Evolutionary conservation across 2,329 filamentous ascomycete genomes (phyloP).

Genomic region (Zasmidium citrigriseum): DNA sequence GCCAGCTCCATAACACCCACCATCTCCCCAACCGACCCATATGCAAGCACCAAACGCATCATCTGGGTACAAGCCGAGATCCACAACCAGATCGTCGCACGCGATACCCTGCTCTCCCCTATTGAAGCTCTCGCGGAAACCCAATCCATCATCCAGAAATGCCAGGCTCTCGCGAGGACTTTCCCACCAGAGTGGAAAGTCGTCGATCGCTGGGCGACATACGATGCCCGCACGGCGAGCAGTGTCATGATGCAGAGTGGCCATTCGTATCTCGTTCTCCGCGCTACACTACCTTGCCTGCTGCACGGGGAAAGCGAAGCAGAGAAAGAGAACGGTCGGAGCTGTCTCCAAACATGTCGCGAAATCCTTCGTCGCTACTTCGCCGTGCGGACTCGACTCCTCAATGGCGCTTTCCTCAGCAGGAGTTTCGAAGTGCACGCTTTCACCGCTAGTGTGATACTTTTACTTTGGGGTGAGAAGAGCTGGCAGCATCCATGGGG

Average conservation of each 20-base stretch:
- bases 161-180: background rate
- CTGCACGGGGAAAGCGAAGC: background rate
- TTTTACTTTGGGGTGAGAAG: slow-evolving; percentile 1
- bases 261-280: slow-evolving; percentile 3
- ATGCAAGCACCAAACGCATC: slow-evolving; percentile 1
- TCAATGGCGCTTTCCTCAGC: slow-evolving; percentile 1
- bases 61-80: slow-evolving; percentile 1
- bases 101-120: background rate
- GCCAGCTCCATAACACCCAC: too few species aligned
- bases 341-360: slow-evolving; percentile 8
- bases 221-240: slow-evolving; percentile 6
- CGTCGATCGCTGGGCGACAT: slow-evolving; percentile 1
- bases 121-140: background rate
- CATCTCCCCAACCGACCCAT: slow-evolving; percentile 1
- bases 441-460: slow-evolving; percentile 8
- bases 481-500: background rate
- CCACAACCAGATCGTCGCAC: slow-evolving; percentile 1
- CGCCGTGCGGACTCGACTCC: slow-evolving; percentile 4
- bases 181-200: slow-evolving; percentile 3
- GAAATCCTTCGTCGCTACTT: slow-evolving; percentile 5
- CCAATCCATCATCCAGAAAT: background rate
- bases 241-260: slow-evolving; percentile 6
- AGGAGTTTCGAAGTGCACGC: slow-evolving; percentile 10
- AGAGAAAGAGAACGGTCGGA: background rate
- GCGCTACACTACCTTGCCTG: slow-evolving; percentile 4